Base-by-base conservation (phyloP, 108 stramenopile genomes). In the Skeletonema menzelii region DNA sequence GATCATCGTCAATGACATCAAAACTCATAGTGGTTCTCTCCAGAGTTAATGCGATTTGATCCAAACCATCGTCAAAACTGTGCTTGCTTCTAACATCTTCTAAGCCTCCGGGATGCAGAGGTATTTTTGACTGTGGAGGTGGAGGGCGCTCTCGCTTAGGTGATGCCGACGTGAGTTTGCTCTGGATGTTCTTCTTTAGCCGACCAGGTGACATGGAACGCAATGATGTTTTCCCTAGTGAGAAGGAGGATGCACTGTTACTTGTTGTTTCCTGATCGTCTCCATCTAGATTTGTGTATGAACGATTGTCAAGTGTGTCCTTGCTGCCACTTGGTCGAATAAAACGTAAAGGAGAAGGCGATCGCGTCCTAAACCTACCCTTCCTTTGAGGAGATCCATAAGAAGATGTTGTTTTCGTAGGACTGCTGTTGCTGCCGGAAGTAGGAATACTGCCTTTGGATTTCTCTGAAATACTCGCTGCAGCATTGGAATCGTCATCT, bases 1-100 rank as follows among this genome's bases (percentile, higher is more conserved):
- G 22, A 27, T 35, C n/a, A 34, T 35, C n/a, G 5, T 60, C 59
- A 20, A 0, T 19, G 20, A 60, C 47, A 13, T 80, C 79, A 57
- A 80, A 80, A 59, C 72, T 73, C 72, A 73, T 65, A 49, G 79
- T 67, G 8, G 79, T 73, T 42, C 64, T 31, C n/a, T 4, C 72
- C 26, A 69, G 47, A 24, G 59, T 62, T 30, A 42, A 20, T 31
- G 34, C 55, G 40, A 72, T 62, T 28, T 27, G 59, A 68, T 73
- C 67, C 12, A 66, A 44, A 22, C 49, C 65, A 12, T 58, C 59
- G 27, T 59, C 58, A 10, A 67, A 65, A 13, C 60, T 65, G 5
- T 20, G 14, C 34, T 60, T 35, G 8, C 59, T 35, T 24, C 59
- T 60, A 35, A 15, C 59, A 20, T 35, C 34, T 1, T 60, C 59